A percentile compares a stretch with the other conserved stretches of the same genome.
Evolutionary conservation across 345 rosid species (phyloP).

Genomic region (Rubroshorea leprosula): DNA sequence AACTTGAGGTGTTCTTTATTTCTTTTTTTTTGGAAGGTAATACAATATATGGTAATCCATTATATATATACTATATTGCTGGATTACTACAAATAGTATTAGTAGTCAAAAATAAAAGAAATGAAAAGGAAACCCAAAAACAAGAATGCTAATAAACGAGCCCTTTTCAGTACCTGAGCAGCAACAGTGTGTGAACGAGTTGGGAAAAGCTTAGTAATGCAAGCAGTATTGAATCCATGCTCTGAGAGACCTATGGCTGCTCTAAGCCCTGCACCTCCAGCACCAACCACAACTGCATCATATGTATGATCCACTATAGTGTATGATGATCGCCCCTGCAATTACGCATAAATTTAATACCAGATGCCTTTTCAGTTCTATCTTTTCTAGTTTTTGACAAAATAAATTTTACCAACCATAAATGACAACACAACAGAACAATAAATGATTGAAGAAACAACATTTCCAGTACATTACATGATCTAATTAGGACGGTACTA

Average conservation of each 20-base stretch:
- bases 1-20: no score
- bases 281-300: constrained; percentile 95
- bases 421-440: background rate
- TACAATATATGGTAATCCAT: no score
- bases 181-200: constrained; percentile 98
- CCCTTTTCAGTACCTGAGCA: constrained; percentile 58
- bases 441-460: background rate
- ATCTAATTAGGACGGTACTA: no score
- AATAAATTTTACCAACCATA: constrained; percentile 3
- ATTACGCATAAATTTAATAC: constrained; percentile 8
- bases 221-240: constrained; percentile 97
- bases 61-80: no score
- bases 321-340: constrained; percentile 51
- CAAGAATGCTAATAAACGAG: no score
- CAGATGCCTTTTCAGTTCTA: background rate
- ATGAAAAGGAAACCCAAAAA: no score
- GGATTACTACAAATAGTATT: no score
- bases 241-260: constrained; percentile 98
- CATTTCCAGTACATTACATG: no score
- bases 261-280: constrained; percentile 95
- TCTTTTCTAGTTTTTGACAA: background rate
- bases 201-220: constrained; percentile 94
- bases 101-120: no score
- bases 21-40: no score
- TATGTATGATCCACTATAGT: constrained; percentile 92